Base-by-base conservation (phyloP, 805 yeast species). In the Pichia paraexigua region DNA sequence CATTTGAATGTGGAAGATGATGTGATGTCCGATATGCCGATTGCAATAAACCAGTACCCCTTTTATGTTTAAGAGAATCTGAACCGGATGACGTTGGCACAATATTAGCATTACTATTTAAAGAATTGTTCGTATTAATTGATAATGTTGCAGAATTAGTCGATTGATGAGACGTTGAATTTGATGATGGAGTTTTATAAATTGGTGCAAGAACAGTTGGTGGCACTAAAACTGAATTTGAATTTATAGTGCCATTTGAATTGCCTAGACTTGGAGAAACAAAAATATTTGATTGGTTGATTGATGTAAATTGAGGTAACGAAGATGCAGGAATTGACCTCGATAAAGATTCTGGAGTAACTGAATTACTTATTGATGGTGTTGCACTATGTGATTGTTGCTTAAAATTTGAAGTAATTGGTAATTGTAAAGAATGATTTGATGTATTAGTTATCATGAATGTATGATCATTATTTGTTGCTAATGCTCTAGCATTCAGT, bases 181-280 rank as follows among this genome's bases (percentile, higher is more conserved):
- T 28, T 17, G 50, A 17, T 2, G 51, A 48, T 17, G 25, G 27
- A 3, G 45, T 45, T 49, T 45, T 49, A 15, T 35, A 41, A 18
- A 43, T 6, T 7, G 53, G 53, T 17, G 50, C 46, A 18, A 53
- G 22, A 30, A 53, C 49, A 24, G 51, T 54, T 25, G 54, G 54
- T 1, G 57, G 55, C 5, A 50, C 45, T 5, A 51, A 37, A 13
- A 49, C 32, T 27, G 48, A 37, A n/a, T 12, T 43, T 21, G 20
- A 18, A 5, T 25, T 18, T 42, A 17, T 3, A n/a, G 13, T 41
- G 7, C 3, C 15, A 41, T 30, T 47, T 40, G 41, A 40, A 20
- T 21, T 35, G 10, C n/a, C 37, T 1, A 15, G 13, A 30, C 2
- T n/a, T 5, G 39, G 39, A 8, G 18, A 8, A 17, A 8, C 7